A percentile compares a stretch with the other conserved stretches of the same genome.
These are phyloP conservation scores for Lojkania enalia DNA, from an alignment of 2,329 filamentous ascomycete species.

Conservation along the genomic window DNA sequence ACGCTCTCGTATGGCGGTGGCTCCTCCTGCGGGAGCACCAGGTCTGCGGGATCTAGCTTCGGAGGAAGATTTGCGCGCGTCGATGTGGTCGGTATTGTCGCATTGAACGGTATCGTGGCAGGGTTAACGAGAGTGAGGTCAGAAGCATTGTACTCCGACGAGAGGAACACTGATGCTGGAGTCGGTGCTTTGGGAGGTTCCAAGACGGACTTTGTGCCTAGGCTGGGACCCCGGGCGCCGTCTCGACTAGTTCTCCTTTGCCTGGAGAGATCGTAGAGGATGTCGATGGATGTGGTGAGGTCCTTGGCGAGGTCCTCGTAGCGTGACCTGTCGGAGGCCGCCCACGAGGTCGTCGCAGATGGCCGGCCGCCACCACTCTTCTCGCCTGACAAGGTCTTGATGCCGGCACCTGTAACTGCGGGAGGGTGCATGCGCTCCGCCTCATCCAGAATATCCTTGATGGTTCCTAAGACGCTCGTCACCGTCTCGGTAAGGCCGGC, in stretches of 20 bases:
- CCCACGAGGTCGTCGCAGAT: conserved; percentile 41
- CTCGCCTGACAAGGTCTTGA: conserved; percentile 38
- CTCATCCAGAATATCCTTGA: conserved; percentile 78
- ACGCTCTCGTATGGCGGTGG: conserved; percentile 55
- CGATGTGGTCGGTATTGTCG: conserved; percentile 16
- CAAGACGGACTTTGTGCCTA: conserved; percentile 23
- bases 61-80: conserved; percentile 43
- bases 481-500: conserved; percentile 76
- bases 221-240: conserved; percentile 19
- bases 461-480: conserved; percentile 76
- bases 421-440: conserved; percentile 71
- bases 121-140: conserved; percentile 51
- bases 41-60: conserved; percentile 48
- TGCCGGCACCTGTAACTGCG: conserved; percentile 35
- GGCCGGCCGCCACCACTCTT: conserved; percentile 41
- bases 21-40: conserved; percentile 51
- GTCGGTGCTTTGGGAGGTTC: conserved; percentile 22
- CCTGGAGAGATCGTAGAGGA: conserved; percentile 73
- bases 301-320: conserved; percentile 77
- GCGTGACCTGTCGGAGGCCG: conserved; percentile 70
- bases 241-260: conserved; percentile 56
- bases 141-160: conserved; percentile 44
- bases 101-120: conserved; percentile 34
- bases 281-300: conserved; percentile 77
- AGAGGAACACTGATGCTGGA: conserved; percentile 31